Percentiles rank a stretch among this genome's conserved stretches.
These are phyloP conservation scores for Arthrobotrys sinensis DNA, from an alignment of 2,329 filamentous ascomycete genomes.

Conservation along the genomic window DNA sequence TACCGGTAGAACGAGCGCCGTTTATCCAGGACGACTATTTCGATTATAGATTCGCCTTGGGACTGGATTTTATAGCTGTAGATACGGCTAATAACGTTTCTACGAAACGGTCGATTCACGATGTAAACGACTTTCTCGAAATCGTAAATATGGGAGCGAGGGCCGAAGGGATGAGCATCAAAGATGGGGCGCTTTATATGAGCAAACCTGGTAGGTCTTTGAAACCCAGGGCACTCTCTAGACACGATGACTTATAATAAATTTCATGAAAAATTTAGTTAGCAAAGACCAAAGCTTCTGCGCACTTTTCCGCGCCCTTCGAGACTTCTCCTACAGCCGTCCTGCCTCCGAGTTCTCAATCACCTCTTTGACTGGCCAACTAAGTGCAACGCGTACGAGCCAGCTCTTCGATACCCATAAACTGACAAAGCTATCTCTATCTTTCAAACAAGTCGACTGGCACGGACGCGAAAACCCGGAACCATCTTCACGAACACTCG, in stretches of 20 bases:
- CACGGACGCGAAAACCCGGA: neutral
- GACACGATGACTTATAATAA: neutral
- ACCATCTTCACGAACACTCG: neutral
- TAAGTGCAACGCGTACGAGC: neutral
- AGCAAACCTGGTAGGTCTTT: slow-evolving; percentile 8
- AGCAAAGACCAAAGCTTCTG: neutral
- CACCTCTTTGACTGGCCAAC: slow-evolving; percentile 1
- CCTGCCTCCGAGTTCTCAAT: slow-evolving; percentile 24
- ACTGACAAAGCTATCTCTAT: slow-evolving; percentile 14
- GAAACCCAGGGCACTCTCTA: neutral
- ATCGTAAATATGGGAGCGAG: neutral
- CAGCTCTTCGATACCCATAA: slow-evolving; percentile 3
- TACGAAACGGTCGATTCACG: neutral
- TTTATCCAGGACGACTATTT: slow-evolving; percentile 23
- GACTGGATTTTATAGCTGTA: neutral
- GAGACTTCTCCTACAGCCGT: slow-evolving; percentile 7
- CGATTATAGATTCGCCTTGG: slow-evolving; percentile 1
- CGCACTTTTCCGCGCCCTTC: neutral
- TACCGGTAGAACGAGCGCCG: neutral
- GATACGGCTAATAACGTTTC: neutral
- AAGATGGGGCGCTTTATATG: neutral
- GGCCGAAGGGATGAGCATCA: neutral
- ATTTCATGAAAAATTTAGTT: slow-evolving; percentile 1
- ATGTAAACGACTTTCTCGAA: neutral
- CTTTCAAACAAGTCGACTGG: slow-evolving; percentile 11